Evolutionary conservation across 2,329 filamentous ascomycete genomes (phyloP).

Genomic region (Leptographium flavum): DNA sequence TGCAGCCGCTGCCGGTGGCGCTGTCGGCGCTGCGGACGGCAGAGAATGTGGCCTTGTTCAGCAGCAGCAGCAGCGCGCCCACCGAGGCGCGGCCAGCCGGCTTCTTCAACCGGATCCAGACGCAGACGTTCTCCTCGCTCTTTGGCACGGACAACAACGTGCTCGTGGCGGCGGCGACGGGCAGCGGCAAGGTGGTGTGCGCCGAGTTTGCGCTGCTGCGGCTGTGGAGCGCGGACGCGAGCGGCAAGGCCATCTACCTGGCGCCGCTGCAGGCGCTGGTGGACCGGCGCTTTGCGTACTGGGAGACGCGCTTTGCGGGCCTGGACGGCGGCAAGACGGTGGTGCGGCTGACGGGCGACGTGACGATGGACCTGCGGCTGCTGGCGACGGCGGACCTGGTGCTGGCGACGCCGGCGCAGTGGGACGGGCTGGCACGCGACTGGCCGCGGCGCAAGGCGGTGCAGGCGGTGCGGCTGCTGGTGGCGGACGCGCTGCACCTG

Average conservation of each 20-base stretch:
- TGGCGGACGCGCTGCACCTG: conserved; percentile 91
- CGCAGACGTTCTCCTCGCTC: conserved; percentile 88
- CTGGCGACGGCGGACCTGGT: conserved; percentile 80
- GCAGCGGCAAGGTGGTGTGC: conserved; percentile 92
- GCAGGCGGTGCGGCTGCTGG: conserved; percentile 77
- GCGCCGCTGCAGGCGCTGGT: conserved; percentile 91
- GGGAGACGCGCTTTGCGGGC: conserved; percentile 61
- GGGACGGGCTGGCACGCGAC: conserved; percentile 89
- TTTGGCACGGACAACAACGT: conserved; percentile 89
- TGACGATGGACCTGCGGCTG: conserved; percentile 75
- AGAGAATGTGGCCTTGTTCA: conserved; percentile 72
- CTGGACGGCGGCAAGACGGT: conserved; percentile 76
- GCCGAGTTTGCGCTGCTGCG: conserved; percentile 85
- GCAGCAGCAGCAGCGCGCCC: conserved; percentile 64
- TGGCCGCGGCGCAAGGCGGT: conserved; percentile 97
- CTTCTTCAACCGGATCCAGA: conserved; percentile 98
- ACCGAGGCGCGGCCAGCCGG: no score
- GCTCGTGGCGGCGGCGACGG: conserved; percentile 81
- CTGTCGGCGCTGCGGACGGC: conserved; percentile 68
- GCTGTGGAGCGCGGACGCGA: conserved; percentile 56
- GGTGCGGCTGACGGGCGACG: conserved; percentile 88
- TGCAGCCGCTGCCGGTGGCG: conserved; percentile 77
- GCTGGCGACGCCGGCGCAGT: conserved; percentile 82
- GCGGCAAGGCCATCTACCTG: conserved; percentile 60
- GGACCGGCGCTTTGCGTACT: conserved; percentile 67